These are phyloP conservation scores for Ceratocystiopsis minuta DNA, from an alignment of 2,329 filamentous ascomycete genomes.

Conservation along the genomic window DNA sequence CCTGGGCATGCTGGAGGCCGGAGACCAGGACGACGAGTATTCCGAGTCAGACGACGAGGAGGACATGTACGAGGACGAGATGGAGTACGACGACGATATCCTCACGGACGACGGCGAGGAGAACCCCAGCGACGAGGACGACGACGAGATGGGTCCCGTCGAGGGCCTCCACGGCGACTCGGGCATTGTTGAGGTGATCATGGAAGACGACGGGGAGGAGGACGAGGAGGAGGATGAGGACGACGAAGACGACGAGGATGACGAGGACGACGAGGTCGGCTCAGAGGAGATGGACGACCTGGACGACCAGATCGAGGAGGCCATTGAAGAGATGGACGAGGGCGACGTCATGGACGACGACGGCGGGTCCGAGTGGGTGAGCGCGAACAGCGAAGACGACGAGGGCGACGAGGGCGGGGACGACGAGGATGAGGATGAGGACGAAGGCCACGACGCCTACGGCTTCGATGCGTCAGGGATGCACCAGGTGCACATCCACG, in stretches of 20 bases:
- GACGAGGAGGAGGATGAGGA: conserved; percentile 38
- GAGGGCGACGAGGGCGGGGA: conserved; percentile 35
- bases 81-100: conserved; percentile 73
- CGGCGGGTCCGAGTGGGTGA: conserved; percentile 43
- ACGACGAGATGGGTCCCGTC: conserved; percentile 73
- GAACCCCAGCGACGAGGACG: conserved; percentile 78
- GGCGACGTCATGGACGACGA: conserved; percentile 42
- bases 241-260: conserved; percentile 17
- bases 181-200: conserved; percentile 55
- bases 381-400: conserved; percentile 38
- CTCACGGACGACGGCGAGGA: conserved; percentile 63
- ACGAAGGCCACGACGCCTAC: conserved; percentile 10
- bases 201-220: conserved; percentile 47
- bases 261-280: conserved; percentile 29
- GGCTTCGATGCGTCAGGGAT: background rate
- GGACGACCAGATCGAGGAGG: conserved; percentile 34
- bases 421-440: conserved; percentile 31
- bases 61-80: conserved; percentile 89
- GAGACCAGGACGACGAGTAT: conserved; percentile 52
- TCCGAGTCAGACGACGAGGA: conserved; percentile 62
- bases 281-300: conserved; percentile 36
- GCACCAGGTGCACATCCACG: conserved; percentile 23
- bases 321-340: conserved; percentile 44
- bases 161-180: conserved; percentile 52
- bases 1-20: conserved; percentile 80